Percentiles rank a stretch among this genome's conserved stretches.
Evolutionary conservation across 2,329 filamentous ascomycete genomes (phyloP).

Genomic region (Penicillium sp.): DNA sequence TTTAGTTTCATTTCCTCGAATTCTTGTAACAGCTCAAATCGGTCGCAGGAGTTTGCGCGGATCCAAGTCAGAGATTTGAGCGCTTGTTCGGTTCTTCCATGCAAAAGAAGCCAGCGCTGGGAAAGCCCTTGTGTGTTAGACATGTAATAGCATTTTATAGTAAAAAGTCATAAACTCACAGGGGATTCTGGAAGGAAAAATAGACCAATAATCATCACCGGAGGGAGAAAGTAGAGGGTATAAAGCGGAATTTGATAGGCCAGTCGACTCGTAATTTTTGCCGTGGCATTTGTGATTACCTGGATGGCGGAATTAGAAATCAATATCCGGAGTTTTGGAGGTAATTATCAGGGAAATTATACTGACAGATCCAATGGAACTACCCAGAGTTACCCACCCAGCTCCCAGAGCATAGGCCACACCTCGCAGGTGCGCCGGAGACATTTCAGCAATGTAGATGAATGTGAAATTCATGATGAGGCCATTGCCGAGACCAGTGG

Average conservation of each 20-base stretch:
- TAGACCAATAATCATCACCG: not conserved
- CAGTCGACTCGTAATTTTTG: not conserved
- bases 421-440: conserved; percentile 51
- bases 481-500: conserved; percentile 47
- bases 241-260: not conserved
- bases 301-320: not conserved
- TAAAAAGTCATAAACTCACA: not conserved
- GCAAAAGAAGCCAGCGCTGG: not conserved
- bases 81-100: not conserved
- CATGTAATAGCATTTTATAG: not conserved
- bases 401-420: conserved; percentile 51
- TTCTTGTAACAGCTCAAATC: not conserved
- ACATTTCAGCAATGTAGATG: conserved; percentile 51
- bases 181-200: not conserved
- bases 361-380: conserved; percentile 4
- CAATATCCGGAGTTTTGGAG: too few species aligned
- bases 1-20: not conserved
- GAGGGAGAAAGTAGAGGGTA: not conserved
- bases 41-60: not conserved
- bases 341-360: not conserved
- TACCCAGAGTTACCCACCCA: conserved; percentile 47
- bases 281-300: not conserved
- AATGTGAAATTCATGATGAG: conserved; percentile 50
- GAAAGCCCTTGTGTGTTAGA: not conserved
- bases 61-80: not conserved